phyloP scores from a whole-genome alignment of 352 stramenopile species.

The Elongisporangium prolatum region DNA sequence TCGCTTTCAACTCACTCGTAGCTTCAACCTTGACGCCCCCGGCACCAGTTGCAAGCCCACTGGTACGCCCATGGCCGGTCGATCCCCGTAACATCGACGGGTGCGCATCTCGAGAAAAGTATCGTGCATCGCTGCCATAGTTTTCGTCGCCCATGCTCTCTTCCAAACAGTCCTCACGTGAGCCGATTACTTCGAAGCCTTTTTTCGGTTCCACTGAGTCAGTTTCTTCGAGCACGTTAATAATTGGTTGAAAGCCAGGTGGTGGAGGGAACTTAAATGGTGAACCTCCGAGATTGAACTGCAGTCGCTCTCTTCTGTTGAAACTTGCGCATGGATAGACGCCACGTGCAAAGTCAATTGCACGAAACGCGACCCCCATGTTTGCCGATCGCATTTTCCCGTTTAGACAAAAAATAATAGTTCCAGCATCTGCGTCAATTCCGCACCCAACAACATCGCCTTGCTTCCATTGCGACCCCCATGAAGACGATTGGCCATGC shows the following conservation, averaged over 20 bases:
- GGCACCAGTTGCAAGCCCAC: constrained; percentile 27
- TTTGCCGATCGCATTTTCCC: constrained; percentile 84
- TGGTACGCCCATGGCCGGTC: constrained; percentile 39
- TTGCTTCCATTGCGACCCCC: constrained; percentile 88
- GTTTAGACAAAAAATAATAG: constrained; percentile 91
- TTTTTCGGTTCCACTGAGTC: constrained; percentile 40
- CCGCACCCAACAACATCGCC: constrained; percentile 90
- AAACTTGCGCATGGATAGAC: constrained; percentile 87
- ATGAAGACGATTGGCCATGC: constrained; percentile 85
- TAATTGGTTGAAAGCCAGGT: constrained; percentile 73
- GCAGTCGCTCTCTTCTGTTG: constrained; percentile 78
- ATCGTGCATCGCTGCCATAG: constrained; percentile 72
- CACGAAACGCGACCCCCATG: constrained; percentile 83
- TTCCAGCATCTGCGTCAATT: constrained; percentile 83
- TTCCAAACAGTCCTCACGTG: constrained; percentile 77
- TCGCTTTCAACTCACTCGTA: constrained; percentile 68
- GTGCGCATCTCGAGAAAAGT: constrained; percentile 73
- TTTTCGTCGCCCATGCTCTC: constrained; percentile 82
- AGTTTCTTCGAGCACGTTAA: constrained; percentile 54
- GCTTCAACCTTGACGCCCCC: constrained; percentile 59
- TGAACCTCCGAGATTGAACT: constrained; percentile 84
- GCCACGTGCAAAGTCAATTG: constrained; percentile 74
- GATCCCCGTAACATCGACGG: constrained; percentile 65
- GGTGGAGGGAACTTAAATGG: constrained; percentile 75
- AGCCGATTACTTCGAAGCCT: constrained; percentile 75